These are phyloP conservation scores for Neoboletus brunneissimus DNA, from an alignment of 768 basidiomycete species.

Conservation along the genomic window DNA sequence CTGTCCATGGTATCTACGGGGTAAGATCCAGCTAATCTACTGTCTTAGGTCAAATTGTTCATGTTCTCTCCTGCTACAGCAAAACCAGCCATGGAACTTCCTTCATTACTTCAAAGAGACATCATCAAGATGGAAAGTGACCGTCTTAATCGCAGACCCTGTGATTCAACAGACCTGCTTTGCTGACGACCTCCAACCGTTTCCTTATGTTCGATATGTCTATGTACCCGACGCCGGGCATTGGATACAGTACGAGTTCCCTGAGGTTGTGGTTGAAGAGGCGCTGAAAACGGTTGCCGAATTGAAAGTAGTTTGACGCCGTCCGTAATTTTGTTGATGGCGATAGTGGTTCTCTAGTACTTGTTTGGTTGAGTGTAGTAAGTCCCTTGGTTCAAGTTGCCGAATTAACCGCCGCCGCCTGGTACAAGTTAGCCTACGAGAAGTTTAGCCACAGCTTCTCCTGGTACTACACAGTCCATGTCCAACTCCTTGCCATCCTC, in stretches of 20 bases:
- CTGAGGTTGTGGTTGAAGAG: constrained; percentile 12
- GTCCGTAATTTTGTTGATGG: background rate
- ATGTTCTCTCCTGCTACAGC: constrained; percentile 2
- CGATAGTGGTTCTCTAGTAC: background rate
- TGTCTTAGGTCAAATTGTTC: background rate
- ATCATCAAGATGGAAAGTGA: constrained; percentile 3
- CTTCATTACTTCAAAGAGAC: constrained; percentile 5
- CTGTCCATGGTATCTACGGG: background rate
- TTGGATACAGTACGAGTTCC: constrained; percentile 22
- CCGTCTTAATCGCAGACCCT: constrained; percentile 12
- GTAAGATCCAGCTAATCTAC: background rate
- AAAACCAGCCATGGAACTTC: constrained; percentile 18
- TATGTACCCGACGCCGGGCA: constrained; percentile 10
- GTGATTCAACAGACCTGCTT: constrained; percentile 5
- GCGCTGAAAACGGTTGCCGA: background rate
- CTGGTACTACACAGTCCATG: constrained; percentile 11
- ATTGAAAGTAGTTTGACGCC: background rate
- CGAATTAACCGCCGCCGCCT: background rate
- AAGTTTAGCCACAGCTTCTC: background rate
- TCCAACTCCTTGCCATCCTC: constrained; percentile 18
- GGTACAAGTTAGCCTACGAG: background rate
- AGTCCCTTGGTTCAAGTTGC: background rate
- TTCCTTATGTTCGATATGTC: constrained; percentile 9
- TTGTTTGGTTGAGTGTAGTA: background rate
- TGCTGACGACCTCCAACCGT: constrained; percentile 2